Percentiles rank a stretch among this genome's conserved stretches.
phyloP scores from a whole-genome alignment of 192 early-diverging fungal genomes.

The Coemansia sp. region DNA sequence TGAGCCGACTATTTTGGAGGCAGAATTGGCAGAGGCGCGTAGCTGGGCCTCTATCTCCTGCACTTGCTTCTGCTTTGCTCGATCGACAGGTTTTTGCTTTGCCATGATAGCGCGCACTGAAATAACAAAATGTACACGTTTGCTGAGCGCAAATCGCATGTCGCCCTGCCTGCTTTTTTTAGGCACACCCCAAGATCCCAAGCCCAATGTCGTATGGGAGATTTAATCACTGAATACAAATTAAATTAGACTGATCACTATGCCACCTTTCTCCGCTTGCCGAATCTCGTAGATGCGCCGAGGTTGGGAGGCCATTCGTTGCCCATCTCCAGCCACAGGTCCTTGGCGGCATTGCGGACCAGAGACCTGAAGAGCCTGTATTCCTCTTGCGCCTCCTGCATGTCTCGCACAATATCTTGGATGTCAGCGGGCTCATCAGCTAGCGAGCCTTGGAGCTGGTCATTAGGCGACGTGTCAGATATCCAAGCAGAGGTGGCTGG shows the following conservation, averaged over 20 bases:
- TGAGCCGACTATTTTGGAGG: constrained; percentile 30
- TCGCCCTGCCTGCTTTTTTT: background rate
- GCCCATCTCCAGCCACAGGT: constrained; percentile 43
- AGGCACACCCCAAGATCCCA: background rate
- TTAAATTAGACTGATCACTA: constrained; percentile 1
- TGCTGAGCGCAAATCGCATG: background rate
- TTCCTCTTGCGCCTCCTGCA: constrained; percentile 44
- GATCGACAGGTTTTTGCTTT: constrained; percentile 23
- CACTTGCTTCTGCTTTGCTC: constrained; percentile 30
- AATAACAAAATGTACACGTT: background rate
- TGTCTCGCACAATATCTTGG: constrained; percentile 13
- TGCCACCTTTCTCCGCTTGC: constrained; percentile 37
- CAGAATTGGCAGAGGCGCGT: constrained; percentile 44
- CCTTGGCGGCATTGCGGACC: constrained; percentile 37
- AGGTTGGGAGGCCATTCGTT: constrained; percentile 49
- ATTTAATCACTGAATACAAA: background rate
- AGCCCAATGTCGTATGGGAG: background rate
- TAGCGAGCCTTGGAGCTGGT: background rate
- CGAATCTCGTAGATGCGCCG: constrained; percentile 34
- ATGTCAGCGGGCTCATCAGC: constrained; percentile 6
- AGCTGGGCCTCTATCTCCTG: constrained; percentile 50
- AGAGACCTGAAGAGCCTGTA: constrained; percentile 26
- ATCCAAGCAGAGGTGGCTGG: constrained; percentile 2
- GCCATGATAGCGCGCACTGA: constrained; percentile 8
- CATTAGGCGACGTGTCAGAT: background rate